phyloP scores from a whole-genome alignment of 345 rosid genomes.

The Moringa oleifera region DNA sequence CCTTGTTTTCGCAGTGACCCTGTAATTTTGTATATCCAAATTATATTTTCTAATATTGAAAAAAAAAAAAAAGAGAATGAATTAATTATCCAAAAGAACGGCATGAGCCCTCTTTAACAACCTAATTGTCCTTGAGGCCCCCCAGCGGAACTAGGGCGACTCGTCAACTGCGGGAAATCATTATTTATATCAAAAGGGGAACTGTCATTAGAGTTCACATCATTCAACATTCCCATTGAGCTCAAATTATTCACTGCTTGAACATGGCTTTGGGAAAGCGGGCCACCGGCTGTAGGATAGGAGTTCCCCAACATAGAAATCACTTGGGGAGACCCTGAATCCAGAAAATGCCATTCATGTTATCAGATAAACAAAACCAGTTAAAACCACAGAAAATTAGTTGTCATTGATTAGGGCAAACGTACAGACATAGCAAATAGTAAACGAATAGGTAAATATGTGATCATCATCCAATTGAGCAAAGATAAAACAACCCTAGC shows the following conservation, averaged over 20 bases:
- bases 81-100: constrained; percentile 6
- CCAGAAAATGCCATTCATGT: constrained; percentile 16
- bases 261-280: constrained; percentile 79
- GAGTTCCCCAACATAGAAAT: constrained; percentile 79
- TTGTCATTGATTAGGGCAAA: too few relatives aligned
- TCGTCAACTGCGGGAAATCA: constrained; percentile 89
- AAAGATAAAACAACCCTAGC: background rate
- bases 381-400: too few relatives aligned
- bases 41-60: constrained; percentile 13
- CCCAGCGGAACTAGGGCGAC: constrained; percentile 96
- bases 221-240: constrained; percentile 81
- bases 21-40: constrained; percentile 22
- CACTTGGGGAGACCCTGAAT: constrained; percentile 88
- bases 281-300: constrained; percentile 74
- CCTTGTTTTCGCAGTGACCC: constrained; percentile 91
- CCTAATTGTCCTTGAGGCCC: constrained; percentile 98
- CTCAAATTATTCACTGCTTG: constrained; percentile 80
- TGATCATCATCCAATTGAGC: background rate
- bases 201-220: constrained; percentile 68
- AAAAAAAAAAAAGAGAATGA: too few relatives aligned
- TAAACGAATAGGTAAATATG: too few relatives aligned
- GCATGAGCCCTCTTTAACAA: constrained; percentile 20
- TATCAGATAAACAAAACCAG: constrained; percentile 11
- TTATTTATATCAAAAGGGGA: constrained; percentile 91
- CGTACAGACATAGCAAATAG: too few relatives aligned